Evolutionary conservation across 2,329 filamentous ascomycete species (phyloP).

Genomic region (Clathrospora elynae): DNA sequence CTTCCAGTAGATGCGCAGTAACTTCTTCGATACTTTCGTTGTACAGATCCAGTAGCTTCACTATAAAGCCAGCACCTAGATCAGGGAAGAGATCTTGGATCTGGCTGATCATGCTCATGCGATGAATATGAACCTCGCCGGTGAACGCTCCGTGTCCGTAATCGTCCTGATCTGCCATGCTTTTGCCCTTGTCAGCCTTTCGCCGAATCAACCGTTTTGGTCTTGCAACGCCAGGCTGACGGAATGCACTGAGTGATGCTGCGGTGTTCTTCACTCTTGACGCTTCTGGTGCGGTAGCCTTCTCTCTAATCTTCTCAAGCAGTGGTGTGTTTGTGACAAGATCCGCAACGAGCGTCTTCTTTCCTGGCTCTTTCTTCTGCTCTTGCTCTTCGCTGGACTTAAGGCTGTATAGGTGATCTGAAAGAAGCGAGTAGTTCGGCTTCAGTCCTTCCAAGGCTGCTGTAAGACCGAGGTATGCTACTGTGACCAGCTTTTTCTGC

Average conservation of each 20-base stretch:
- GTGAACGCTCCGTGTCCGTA: slow-evolving; percentile 43
- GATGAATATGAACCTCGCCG: slow-evolving; percentile 72
- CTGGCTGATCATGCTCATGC: slow-evolving; percentile 82
- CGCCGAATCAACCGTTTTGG: slow-evolving; percentile 59
- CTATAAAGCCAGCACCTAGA: slow-evolving; percentile 80
- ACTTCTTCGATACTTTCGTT: slow-evolving; percentile 76
- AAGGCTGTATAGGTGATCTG: slow-evolving; percentile 82
- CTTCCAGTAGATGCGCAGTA: slow-evolving; percentile 80
- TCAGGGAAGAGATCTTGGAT: slow-evolving; percentile 94
- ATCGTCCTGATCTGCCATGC: slow-evolving; percentile 44
- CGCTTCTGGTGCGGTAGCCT: slow-evolving; percentile 57
- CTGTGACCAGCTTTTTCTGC: slow-evolving; percentile 71
- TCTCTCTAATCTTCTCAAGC: slow-evolving; percentile 65
- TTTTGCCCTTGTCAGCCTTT: slow-evolving; percentile 71
- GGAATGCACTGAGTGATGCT: slow-evolving; percentile 64
- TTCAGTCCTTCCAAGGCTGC: slow-evolving; percentile 70
- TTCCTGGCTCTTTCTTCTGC: slow-evolving; percentile 46
- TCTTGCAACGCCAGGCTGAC: slow-evolving; percentile 58
- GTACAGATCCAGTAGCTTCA: slow-evolving; percentile 80
- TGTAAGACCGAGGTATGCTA: slow-evolving; percentile 74
- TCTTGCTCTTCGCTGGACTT: slow-evolving; percentile 72
- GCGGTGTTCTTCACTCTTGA: slow-evolving; percentile 66
- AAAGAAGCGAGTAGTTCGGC: slow-evolving; percentile 74
- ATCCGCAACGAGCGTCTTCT: slow-evolving; percentile 74
- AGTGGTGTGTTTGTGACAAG: slow-evolving; percentile 81